Evolutionary conservation across 257 asterid species (phyloP).

Genomic region (Solanum neorickii): DNA sequence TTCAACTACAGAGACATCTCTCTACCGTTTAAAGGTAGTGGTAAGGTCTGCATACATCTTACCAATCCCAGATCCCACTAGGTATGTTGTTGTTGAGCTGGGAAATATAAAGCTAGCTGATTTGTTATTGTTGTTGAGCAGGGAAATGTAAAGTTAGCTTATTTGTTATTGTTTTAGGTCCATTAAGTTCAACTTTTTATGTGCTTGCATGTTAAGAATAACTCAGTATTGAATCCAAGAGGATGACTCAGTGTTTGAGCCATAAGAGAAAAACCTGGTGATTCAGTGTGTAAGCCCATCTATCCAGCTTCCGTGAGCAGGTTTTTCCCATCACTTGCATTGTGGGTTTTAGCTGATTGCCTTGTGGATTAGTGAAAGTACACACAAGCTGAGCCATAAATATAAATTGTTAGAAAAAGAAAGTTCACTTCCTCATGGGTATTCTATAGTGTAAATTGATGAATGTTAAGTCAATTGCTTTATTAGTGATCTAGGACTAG

Average conservation of each 20-base stretch:
- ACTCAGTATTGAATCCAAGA: background rate
- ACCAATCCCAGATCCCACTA: background rate
- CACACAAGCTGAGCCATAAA: background rate
- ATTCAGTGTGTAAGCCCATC: background rate
- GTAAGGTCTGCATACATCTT: background rate
- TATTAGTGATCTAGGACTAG: background rate
- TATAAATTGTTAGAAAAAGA: background rate
- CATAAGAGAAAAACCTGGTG: background rate
- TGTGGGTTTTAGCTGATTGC: background rate
- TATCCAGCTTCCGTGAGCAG: background rate
- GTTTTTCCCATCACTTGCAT: background rate
- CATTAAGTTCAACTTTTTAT: background rate
- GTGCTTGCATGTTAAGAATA: background rate
- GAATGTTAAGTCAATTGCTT: background rate
- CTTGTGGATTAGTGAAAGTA: background rate
- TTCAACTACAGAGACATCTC: background rate
- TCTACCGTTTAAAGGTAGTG: background rate
- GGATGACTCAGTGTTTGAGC: background rate
- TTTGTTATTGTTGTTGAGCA: background rate
- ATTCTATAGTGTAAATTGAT: background rate
- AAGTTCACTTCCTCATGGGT: background rate
- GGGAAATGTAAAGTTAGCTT: background rate
- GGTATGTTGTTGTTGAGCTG: background rate
- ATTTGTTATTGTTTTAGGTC: background rate
- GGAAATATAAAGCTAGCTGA: background rate